These are phyloP conservation scores for Rhizopogon roseolus DNA, from an alignment of 768 basidiomycete species.

Conservation along the genomic window DNA sequence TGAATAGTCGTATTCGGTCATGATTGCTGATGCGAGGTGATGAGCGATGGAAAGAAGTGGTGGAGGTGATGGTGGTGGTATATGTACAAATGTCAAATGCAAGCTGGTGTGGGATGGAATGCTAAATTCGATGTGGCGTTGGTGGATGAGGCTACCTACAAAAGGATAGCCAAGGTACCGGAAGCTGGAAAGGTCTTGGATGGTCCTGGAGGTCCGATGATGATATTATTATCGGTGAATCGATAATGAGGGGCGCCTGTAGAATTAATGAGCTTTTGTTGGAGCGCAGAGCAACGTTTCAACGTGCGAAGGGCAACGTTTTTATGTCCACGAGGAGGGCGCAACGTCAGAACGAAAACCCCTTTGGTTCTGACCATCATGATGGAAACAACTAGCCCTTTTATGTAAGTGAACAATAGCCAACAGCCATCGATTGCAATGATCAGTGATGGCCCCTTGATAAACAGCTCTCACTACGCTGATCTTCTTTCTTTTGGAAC, in stretches of 20 bases:
- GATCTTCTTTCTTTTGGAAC: too few species aligned
- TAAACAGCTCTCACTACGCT: too few species aligned
- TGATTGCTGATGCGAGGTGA: conserved; percentile 14
- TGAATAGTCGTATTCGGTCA: conserved; percentile 63
- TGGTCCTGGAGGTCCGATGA: background rate
- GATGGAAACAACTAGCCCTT: background rate
- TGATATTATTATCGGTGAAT: conserved; percentile 4
- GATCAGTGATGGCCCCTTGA: too few species aligned
- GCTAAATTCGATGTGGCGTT: background rate
- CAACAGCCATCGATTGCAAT: too few species aligned
- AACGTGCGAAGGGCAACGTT: conserved; percentile 4
- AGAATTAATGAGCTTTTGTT: conserved; percentile 4
- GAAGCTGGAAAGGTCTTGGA: background rate
- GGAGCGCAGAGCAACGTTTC: background rate
- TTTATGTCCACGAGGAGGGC: conserved; percentile 7
- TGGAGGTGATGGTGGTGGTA: conserved; percentile 1
- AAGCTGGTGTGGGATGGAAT: background rate
- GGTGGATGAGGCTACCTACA: background rate
- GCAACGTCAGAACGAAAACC: background rate
- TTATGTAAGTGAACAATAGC: background rate
- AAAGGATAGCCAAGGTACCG: too few species aligned
- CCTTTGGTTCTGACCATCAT: too few species aligned
- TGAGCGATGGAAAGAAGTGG: conserved; percentile 7
- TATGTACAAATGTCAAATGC: conserved; percentile 11
- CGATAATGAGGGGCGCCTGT: conserved; percentile 1